phyloP scores from a whole-genome alignment of 1,139 yeast species.

The Magnusiomyces fungicola region DNA sequence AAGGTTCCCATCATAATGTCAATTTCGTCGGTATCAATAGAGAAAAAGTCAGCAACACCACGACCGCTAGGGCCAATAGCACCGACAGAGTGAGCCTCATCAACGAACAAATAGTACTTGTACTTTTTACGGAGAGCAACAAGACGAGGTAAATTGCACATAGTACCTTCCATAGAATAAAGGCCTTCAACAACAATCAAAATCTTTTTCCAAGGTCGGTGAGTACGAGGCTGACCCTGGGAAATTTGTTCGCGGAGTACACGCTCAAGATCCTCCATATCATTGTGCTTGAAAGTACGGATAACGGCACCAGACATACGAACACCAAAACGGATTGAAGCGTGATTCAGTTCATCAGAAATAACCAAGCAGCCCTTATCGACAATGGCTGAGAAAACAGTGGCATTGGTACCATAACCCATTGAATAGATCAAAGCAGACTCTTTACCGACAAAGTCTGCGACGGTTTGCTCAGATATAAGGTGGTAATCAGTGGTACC shows the following conservation, averaged over 20 bases:
- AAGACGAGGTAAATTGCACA: slow-evolving; percentile 75
- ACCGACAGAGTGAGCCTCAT: slow-evolving; percentile 98
- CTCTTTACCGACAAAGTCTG: slow-evolving; percentile 86
- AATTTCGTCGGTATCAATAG: slow-evolving; percentile 62
- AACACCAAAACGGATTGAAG: slow-evolving; percentile 91
- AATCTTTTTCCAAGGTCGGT: slow-evolving; percentile 96
- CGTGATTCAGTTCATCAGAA: slow-evolving; percentile 91
- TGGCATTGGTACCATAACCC: slow-evolving; percentile 98
- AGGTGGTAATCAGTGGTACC: slow-evolving; percentile 76
- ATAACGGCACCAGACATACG: slow-evolving; percentile 91
- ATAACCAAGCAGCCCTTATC: slow-evolving; percentile 86
- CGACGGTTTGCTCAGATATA: slow-evolving; percentile 68
- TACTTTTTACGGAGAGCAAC: slow-evolving; percentile 74
- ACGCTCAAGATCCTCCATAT: slow-evolving; percentile 73
- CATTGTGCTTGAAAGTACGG: slow-evolving; percentile 87
- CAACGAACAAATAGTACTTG: slow-evolving; percentile 84
- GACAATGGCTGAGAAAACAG: slow-evolving; percentile 72
- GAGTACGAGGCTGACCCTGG: slow-evolving; percentile 94
- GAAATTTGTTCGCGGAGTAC: slow-evolving; percentile 81
- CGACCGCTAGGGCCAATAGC: slow-evolving; percentile 92
- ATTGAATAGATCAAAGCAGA: slow-evolving; percentile 80
- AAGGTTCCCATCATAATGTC: slow-evolving; percentile 96
- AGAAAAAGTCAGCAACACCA: slow-evolving; percentile 92
- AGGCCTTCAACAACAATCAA: slow-evolving; percentile 91
- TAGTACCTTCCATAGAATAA: slow-evolving; percentile 96